Evolutionary conservation across 768 basidiomycete species (phyloP), one percentile per base, ranked within the genome.

Genomic region (Termitomyces sp.): DNA sequence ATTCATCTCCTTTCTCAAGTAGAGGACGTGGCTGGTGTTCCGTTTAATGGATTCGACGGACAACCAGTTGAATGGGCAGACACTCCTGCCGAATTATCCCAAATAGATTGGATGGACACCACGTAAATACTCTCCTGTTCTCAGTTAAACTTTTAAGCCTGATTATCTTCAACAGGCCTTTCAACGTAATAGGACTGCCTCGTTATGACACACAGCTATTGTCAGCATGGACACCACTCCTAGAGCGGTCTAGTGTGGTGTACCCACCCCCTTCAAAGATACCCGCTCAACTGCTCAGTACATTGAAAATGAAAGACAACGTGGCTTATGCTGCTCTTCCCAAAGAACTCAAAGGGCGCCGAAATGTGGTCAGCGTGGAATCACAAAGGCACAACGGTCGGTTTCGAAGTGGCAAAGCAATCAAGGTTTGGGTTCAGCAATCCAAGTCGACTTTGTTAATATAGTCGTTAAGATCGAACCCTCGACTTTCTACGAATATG

Each of bases 11-110:
- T 94, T 63, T 83, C 88, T 46, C 88, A 90, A 50, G 79, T 79
- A 11, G 81, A 87, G 39, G 85, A 86, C 47, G 81, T 78, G 3
- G 78, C 76, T 1, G 73, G 70, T 16, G 71, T 82, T 29, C 89
- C 92, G 3, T 88, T 96, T 69, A 96, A 96, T 61, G 94, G 95
- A 0, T 96, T 88, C 63, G 87, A 92, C 55, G 93, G 93, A 1
- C 84, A 91, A 59, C 84, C 91, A 12, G 73, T 89, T 41, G 93
- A 95, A 60, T 90, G 92, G 86, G 85, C 90, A 1, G 90, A 94
- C 67, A 67, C 80, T 9, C 80, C 87, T 0, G 86, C 86, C 22
- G 77, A 83, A 4, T 68, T 85, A 2, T 85, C 88, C 2, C 74
- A 85, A 18, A 84, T 95, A 42, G 72, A 83, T n/a, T 98, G 95